Conservation (phyloP, 2,329 filamentous ascomycete genomes). For the Coleophoma crateriformis region DNA sequence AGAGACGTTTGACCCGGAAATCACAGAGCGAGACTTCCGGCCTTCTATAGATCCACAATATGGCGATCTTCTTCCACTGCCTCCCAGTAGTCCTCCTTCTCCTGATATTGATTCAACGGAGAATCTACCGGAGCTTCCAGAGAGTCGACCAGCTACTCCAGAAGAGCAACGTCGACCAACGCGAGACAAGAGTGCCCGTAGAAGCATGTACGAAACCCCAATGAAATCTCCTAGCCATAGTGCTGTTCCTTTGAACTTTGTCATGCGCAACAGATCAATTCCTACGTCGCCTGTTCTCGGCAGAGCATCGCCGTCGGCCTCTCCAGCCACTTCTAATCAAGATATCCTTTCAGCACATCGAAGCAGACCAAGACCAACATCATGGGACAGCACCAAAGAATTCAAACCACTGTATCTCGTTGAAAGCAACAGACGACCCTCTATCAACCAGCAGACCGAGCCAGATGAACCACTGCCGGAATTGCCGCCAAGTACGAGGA, state of each 20-base stretch:
- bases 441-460: conserved; percentile 17
- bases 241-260: conserved; percentile 50
- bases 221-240: conserved; percentile 38
- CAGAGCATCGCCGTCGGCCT: conserved; percentile 33
- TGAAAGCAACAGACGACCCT: conserved; percentile 39
- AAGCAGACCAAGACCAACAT: conserved; percentile 44
- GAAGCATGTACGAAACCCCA: conserved; percentile 20
- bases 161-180: conserved; percentile 16
- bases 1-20: conserved; percentile 49
- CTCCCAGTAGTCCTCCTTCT: conserved; percentile 52
- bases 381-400: conserved; percentile 61
- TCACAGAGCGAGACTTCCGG: conserved; percentile 51
- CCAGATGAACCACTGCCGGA: conserved; percentile 35
- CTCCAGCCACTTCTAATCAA: conserved; percentile 25
- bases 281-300: conserved; percentile 36
- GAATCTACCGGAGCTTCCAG: conserved; percentile 49
- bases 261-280: conserved; percentile 33
- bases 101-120: conserved; percentile 31
- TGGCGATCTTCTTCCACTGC: conserved; percentile 58
- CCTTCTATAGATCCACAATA: conserved; percentile 63
- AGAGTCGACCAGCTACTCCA: conserved; percentile 47
- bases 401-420: conserved; percentile 80
- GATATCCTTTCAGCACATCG: conserved; percentile 28
- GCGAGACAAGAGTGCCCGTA: conserved; percentile 14
- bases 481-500: conserved; percentile 44